Conservation (phyloP, 2,329 filamentous ascomycete genomes). For the Epichloe sylvatica region DNA sequence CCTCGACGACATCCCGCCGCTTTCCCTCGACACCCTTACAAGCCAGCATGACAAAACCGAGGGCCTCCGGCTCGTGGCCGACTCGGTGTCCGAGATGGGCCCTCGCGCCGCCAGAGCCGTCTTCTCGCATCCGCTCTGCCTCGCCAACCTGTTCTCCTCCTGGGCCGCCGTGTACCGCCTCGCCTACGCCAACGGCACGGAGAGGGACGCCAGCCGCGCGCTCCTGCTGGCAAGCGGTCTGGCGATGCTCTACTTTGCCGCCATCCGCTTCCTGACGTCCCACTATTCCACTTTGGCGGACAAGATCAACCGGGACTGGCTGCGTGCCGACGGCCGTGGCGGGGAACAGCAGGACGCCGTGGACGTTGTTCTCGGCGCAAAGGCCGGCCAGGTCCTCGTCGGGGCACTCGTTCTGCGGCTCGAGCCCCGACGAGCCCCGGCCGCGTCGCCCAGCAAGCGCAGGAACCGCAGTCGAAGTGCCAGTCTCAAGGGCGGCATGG, state of each 20-base stretch:
- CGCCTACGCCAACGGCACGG: slow-evolving; percentile 24
- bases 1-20: slow-evolving; percentile 42
- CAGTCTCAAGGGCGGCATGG: slow-evolving; percentile 44
- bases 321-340: slow-evolving; percentile 28
- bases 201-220: slow-evolving; percentile 35
- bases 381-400: slow-evolving; percentile 54
- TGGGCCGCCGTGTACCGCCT: slow-evolving; percentile 34
- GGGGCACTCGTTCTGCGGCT: slow-evolving; percentile 57
- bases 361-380: slow-evolving; percentile 51
- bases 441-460: slow-evolving; percentile 12
- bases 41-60: slow-evolving; percentile 46
- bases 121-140: slow-evolving; percentile 45
- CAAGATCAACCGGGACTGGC: slow-evolving; percentile 46
- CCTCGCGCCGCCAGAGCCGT: slow-evolving; percentile 50
- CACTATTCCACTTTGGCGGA: slow-evolving; percentile 53
- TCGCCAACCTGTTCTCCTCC: slow-evolving; percentile 31
- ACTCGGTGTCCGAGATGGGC: slow-evolving; percentile 71
- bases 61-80: slow-evolving; percentile 60
- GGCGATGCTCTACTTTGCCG: slow-evolving; percentile 48
- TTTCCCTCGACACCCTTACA: slow-evolving; percentile 46
- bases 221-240: slow-evolving; percentile 46
- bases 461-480: slow-evolving; percentile 24
- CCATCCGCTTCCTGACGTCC: slow-evolving; percentile 44
- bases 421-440: slow-evolving; percentile 26
- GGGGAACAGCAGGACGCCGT: slow-evolving; percentile 40